A percentile compares a stretch with the other conserved stretches of the same genome.
Conservation (phyloP, 2,329 filamentous ascomycete species). For the Beauveria medogensis region DNA sequence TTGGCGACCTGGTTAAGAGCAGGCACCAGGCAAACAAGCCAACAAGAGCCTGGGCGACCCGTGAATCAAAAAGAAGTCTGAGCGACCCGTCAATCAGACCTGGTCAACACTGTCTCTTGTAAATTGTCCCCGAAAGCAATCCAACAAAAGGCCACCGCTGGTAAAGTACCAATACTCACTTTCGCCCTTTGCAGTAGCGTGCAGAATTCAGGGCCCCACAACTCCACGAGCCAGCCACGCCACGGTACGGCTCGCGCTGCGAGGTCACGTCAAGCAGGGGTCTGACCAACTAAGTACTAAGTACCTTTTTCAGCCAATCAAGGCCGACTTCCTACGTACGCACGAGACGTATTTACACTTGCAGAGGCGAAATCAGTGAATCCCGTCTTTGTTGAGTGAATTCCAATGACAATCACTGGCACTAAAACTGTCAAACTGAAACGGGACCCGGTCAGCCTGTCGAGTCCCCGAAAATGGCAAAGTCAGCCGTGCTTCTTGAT, state of each 20-base stretch:
- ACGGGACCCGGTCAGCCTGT: too few relatives aligned
- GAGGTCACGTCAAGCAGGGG: not conserved
- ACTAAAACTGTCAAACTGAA: not conserved
- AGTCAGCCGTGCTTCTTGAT: not conserved
- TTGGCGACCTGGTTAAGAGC: too few relatives aligned
- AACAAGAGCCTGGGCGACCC: too few relatives aligned
- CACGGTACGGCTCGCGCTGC: conserved; percentile 6
- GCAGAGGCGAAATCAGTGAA: not conserved
- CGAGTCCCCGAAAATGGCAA: too few relatives aligned
- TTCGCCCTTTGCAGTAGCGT: not conserved
- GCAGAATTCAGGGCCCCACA: not conserved
- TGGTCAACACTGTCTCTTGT: too few relatives aligned
- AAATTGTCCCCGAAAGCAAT: not conserved
- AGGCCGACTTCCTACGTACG: not conserved
- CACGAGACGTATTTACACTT: not conserved
- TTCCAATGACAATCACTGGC: not conserved
- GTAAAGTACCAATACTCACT: not conserved
- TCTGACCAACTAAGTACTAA: not conserved
- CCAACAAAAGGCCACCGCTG: too few relatives aligned
- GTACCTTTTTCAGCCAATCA: too few relatives aligned
- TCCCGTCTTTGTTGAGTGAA: not conserved
- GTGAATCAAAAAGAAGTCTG: too few relatives aligned
- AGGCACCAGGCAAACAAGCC: too few relatives aligned
- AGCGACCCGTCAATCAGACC: too few relatives aligned
- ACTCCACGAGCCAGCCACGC: conserved; percentile 2